These are phyloP conservation scores for Candida endomychidarum DNA, from an alignment of 805 yeast genomes.

Conservation along the genomic window DNA sequence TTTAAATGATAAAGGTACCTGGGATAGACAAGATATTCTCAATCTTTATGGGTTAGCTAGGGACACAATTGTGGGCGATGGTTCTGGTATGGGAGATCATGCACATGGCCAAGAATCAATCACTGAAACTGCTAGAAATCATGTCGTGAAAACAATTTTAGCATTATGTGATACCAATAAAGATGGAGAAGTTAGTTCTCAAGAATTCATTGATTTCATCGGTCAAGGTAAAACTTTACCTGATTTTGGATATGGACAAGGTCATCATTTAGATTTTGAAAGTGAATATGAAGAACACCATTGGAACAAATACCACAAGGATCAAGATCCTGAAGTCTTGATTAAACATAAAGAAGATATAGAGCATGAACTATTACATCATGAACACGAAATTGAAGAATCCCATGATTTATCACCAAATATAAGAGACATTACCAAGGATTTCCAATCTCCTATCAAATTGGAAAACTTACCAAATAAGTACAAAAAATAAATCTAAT, in stretches of 20 bases:
- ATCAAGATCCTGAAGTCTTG: slow-evolving; percentile 79
- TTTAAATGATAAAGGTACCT: slow-evolving; percentile 53
- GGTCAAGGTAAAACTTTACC: slow-evolving; percentile 72
- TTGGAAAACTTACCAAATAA: slow-evolving; percentile 33
- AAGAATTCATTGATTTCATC: slow-evolving; percentile 69
- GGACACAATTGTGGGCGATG: slow-evolving; percentile 76
- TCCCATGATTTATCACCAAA: slow-evolving; percentile 32
- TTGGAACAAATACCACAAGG: slow-evolving; percentile 79
- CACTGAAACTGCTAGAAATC: slow-evolving; percentile 52
- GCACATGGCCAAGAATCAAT: slow-evolving; percentile 57
- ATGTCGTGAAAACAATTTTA: slow-evolving; percentile 58
- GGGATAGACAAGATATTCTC: slow-evolving; percentile 64
- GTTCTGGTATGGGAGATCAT: slow-evolving; percentile 85
- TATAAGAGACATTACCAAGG: slow-evolving; percentile 29
- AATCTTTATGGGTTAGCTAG: slow-evolving; percentile 78
- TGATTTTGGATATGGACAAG: slow-evolving; percentile 90
- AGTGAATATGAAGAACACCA: slow-evolving; percentile 92
- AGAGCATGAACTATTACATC: slow-evolving; percentile 83
- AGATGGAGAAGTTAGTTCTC: slow-evolving; percentile 62
- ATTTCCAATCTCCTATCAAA: slow-evolving; percentile 29
- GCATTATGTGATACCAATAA: slow-evolving; percentile 60
- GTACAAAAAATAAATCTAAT: slow-evolving; percentile 17
- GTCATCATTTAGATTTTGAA: slow-evolving; percentile 93
- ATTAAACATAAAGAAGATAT: slow-evolving; percentile 84
- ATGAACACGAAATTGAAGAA: slow-evolving; percentile 80